Evolutionary conservation across 176 grass and related monocot species (phyloP), one percentile per base, ranked within the genome.

Genomic region (Eragrostis nindensis): DNA sequence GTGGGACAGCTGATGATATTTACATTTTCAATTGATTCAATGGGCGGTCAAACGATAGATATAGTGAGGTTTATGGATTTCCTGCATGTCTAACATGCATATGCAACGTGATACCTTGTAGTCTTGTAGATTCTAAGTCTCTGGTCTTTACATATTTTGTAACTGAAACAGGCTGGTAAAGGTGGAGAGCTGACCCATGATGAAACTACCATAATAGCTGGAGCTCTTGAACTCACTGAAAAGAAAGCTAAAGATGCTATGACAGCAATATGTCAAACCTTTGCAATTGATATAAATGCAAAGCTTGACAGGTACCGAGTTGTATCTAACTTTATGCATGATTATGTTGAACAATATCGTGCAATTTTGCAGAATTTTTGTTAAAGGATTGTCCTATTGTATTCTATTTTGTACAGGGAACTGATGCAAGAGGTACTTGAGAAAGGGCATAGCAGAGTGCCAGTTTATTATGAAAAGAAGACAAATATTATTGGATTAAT

Each of bases 161-260:
- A 21, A 74, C 56, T 50, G 54, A 25, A 66, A 67, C 74, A 98
- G 96, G 96, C 96, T 75, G 96, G 92, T 30, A 98, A 91, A 90
- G 96, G 96, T 83, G 96, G 96, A 75, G 96, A 98, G 62, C 84
- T 98, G 84, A 98, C 96, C 50, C 96, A 91, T 52, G 96, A 98
- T 84, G 96, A 98, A 82, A 98, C 96, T 48, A 98, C 96, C 49
- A 98, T 95, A 66, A 98, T 98, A 82, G 88, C 96, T 70, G 96
- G 96, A 71, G 96, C 96, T 38, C 92, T 98, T 75, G 96, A 93
- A 76, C 92, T 98, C n/a, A 91, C 75, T 21, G 86, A 89, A 82
- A 98, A 98, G 84, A 95, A 82, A 66, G 90, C 88, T 81, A 91
- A 86, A 84, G 88, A 95, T 93, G 77, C 92, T 72, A 98, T 98